phyloP scores from a whole-genome alignment of 2,329 filamentous ascomycete species.

The Talaromyces funiculosus region DNA sequence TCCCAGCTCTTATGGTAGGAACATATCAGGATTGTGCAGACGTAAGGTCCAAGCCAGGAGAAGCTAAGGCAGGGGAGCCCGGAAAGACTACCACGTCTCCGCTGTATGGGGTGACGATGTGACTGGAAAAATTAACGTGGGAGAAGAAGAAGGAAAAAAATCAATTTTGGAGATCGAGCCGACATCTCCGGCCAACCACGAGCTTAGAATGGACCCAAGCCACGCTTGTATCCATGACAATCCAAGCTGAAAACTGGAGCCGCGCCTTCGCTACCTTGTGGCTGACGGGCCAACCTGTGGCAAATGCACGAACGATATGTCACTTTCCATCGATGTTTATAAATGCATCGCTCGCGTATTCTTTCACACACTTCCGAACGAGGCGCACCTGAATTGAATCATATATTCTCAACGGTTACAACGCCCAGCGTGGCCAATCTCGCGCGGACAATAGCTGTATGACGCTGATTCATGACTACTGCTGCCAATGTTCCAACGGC shows the following conservation, averaged over 20 bases:
- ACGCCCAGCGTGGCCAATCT: background rate
- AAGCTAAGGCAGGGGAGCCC: background rate
- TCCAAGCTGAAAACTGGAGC: slow-evolving; percentile 8
- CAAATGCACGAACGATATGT: slow-evolving; percentile 2
- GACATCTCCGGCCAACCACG: background rate
- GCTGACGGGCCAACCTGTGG: background rate
- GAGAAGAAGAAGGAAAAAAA: background rate
- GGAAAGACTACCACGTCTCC: background rate
- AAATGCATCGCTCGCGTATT: background rate
- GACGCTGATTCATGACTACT: background rate
- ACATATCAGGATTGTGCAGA: background rate
- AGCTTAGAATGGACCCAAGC: background rate
- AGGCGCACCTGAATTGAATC: slow-evolving; percentile 12
- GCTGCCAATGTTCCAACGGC: background rate
- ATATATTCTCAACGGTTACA: background rate
- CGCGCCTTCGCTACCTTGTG: background rate
- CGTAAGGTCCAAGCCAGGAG: background rate
- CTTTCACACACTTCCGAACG: background rate
- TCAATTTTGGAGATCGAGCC: background rate
- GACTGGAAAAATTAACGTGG: background rate
- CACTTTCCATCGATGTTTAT: background rate
- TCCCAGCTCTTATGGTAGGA: background rate
- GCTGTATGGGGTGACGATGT: background rate
- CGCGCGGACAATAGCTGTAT: background rate
- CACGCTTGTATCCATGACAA: background rate